Evolutionary conservation across 225 moss, liverwort and hornwort species (phyloP).

Genomic region (Asterella californica): DNA sequence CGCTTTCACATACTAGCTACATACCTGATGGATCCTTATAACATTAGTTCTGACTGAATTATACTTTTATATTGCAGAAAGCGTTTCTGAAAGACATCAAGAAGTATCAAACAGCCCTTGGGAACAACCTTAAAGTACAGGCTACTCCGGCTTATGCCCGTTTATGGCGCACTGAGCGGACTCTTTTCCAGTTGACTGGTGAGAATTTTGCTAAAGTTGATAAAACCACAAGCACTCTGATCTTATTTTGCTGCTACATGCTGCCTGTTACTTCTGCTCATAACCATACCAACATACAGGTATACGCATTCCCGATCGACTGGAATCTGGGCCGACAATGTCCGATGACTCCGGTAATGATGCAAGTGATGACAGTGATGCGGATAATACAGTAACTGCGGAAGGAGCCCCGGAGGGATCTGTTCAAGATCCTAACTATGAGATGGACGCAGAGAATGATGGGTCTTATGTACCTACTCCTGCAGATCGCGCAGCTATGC

Average conservation of each 20-base stretch:
- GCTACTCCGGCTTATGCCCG: slow-evolving; percentile 65
- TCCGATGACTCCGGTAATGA: slow-evolving; percentile 50
- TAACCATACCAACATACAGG: background rate
- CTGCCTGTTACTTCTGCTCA: background rate
- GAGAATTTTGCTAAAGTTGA: background rate
- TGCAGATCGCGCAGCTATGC: slow-evolving; percentile 65
- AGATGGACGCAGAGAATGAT: slow-evolving; percentile 38
- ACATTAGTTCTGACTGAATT: background rate
- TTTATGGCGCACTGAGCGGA: slow-evolving; percentile 61
- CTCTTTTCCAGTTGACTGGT: slow-evolving; percentile 49
- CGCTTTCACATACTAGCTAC: background rate
- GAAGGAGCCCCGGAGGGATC: background rate
- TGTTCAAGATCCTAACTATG: background rate
- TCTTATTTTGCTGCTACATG: background rate
- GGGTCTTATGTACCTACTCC: slow-evolving; percentile 56
- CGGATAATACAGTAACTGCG: slow-evolving; percentile 10
- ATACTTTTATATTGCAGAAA: background rate
- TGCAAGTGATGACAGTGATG: slow-evolving; percentile 25
- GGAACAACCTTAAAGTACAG: slow-evolving; percentile 53
- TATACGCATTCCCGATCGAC: background rate
- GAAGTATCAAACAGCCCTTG: slow-evolving; percentile 12
- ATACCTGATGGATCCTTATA: no score
- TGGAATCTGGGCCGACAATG: slow-evolving; percentile 55
- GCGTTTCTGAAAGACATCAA: background rate
- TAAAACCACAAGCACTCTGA: background rate